Base-by-base conservation (phyloP, 202 grass and related monocot genomes). In the Setaria viridis region DNA sequence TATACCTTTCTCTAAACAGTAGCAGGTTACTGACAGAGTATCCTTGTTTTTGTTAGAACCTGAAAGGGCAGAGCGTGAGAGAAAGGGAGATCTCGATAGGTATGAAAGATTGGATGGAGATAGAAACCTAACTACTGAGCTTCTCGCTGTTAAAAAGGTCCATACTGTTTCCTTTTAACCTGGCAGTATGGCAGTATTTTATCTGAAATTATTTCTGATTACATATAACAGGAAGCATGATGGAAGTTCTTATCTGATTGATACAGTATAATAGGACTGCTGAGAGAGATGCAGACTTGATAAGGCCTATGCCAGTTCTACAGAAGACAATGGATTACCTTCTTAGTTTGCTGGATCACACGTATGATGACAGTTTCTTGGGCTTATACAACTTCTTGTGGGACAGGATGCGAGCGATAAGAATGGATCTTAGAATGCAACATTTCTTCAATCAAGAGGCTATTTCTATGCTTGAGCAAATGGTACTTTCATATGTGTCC, bases 381-480 rank as follows among this genome's bases (percentile, higher is more conserved):
- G 84, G 91, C 39, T 87, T 95, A 53, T 98, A 98, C 84, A 98
- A 98, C 81, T 98, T 98, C 82, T 82, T 98, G 84, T 98, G 96
- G 96, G 96, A 98, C 71, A 91, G 96, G 85, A 95, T 98, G 96
- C 87, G 96, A 88, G 96, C 93, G 5, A 91, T 98, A 88, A 93
- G 96, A 83, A 92, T 98, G 93, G 96, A 98, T 85, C 96, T 98
- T 76, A 91, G 96, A 82, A 98, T 98, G 96, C 96, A 98, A 70
- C 96, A 98, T 69, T 94, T 94, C 51, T 98, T 95, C 86, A 94
- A 95, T 64, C 54, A n/a, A 63, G 84, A 94, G 57, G 84, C 93
- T 81, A 95, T 98, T 83, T 83, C 92, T 67, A 98, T 99, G 96
- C 93, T 99, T 79, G 93, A 99, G 55, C 93, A 98, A 83, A 98